Percentiles rank a stretch among this genome's conserved stretches.
Conservation (phyloP, 1,284 basidiomycete genomes). For the Pyrrhoderma noxium region DNA sequence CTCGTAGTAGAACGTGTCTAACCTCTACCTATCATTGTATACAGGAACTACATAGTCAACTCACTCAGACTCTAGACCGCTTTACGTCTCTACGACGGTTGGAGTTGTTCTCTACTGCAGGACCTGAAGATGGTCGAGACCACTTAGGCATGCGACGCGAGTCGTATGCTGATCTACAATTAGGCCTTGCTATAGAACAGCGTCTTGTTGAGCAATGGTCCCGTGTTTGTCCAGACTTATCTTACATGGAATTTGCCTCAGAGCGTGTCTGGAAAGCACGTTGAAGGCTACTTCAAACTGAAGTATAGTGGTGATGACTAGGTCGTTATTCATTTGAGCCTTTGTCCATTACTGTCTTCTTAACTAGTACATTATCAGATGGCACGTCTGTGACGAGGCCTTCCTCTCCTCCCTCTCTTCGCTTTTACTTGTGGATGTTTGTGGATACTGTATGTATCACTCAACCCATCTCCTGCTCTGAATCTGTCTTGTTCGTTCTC, state of each 20-base stretch:
- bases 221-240: constrained; percentile 7
- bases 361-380: background rate
- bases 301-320: background rate
- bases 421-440: background rate
- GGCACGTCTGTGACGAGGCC: background rate
- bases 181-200: constrained; percentile 10
- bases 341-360: background rate
- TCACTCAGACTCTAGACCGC: constrained; percentile 8
- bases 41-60: constrained; percentile 13
- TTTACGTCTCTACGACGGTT: constrained; percentile 7
- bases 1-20: too few species aligned
- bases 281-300: background rate
- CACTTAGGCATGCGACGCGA: background rate
- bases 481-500: background rate
- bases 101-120: constrained; percentile 6
- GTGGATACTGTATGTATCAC: background rate
- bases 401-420: background rate
- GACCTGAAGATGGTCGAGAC: background rate
- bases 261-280: constrained; percentile 14
- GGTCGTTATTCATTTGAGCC: background rate
- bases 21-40: background rate
- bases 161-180: constrained; percentile 5
- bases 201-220: constrained; percentile 13
- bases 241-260: constrained; percentile 13
- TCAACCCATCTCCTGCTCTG: background rate